Percentiles rank a stretch among this genome's conserved stretches.
Conservation (phyloP, 2,329 filamentous ascomycete genomes). For the Pleurostoma richardsiae region DNA sequence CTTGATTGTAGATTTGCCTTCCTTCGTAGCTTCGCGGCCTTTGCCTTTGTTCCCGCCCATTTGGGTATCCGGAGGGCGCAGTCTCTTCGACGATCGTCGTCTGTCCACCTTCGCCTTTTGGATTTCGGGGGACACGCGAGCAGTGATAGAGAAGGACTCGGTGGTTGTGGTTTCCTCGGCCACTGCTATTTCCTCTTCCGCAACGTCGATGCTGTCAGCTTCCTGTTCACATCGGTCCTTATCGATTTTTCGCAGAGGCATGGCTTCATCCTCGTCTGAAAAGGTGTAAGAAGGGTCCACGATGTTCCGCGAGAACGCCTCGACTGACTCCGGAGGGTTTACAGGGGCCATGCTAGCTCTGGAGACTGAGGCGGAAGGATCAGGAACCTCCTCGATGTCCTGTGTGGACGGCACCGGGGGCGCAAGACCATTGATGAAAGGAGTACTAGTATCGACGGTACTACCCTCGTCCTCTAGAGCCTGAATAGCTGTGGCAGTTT, state of each 20-base stretch:
- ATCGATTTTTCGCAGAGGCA: conserved; percentile 9
- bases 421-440: too few relatives aligned
- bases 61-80: too few relatives aligned
- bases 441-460: too few relatives aligned
- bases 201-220: neutral
- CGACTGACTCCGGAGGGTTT: neutral
- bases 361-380: too few relatives aligned
- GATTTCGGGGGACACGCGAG: neutral
- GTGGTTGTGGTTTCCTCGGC: neutral
- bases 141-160: too few relatives aligned
- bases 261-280: conserved; percentile 28
- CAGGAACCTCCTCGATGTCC: too few relatives aligned
- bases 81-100: too few relatives aligned
- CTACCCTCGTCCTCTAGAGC: too few relatives aligned
- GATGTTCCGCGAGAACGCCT: conserved; percentile 8
- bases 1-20: neutral
- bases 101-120: neutral
- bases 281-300: conserved; percentile 21
- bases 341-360: too few relatives aligned
- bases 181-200: neutral
- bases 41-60: neutral
- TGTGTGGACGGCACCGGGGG: too few relatives aligned
- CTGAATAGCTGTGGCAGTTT: too few relatives aligned
- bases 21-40: neutral
- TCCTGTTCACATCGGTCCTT: neutral